Percentiles rank a stretch among this genome's conserved stretches.
These are phyloP conservation scores for Aspergillus phoenicis DNA, from an alignment of 2,329 filamentous ascomycete genomes.

Conservation along the genomic window DNA sequence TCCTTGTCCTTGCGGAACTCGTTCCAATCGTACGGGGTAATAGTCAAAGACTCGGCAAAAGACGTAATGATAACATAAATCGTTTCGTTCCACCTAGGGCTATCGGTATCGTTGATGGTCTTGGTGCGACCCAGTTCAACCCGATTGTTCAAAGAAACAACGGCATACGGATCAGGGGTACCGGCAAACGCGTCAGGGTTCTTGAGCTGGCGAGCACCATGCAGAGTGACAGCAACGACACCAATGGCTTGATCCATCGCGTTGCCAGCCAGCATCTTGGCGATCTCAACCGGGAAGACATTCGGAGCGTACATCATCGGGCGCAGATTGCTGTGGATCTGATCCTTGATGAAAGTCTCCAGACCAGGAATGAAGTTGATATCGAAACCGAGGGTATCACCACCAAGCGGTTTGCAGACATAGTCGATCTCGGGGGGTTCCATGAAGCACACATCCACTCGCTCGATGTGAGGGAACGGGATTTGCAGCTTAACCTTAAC, in stretches of 20 bases:
- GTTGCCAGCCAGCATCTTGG: conserved; percentile 94
- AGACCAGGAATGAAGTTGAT: conserved; percentile 98
- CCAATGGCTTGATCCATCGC: conserved; percentile 95
- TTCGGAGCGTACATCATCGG: conserved; percentile 99
- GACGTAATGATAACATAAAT: conserved; percentile 93
- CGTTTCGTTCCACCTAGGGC: conserved; percentile 94
- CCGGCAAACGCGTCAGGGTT: conserved; percentile 93
- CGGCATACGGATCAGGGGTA: conserved; percentile 85
- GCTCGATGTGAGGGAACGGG: conserved; percentile 92
- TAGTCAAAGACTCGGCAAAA: conserved; percentile 81
- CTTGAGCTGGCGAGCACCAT: conserved; percentile 89
- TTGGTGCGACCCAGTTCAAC: conserved; percentile 85
- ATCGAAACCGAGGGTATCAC: conserved; percentile 93
- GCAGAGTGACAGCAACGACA: conserved; percentile 86
- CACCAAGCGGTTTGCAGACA: conserved; percentile 94
- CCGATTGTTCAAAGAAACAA: conserved; percentile 81
- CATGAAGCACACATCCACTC: conserved; percentile 91
- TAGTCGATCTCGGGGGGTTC: conserved; percentile 90
- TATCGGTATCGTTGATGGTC: conserved; percentile 78
- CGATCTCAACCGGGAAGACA: conserved; percentile 96
- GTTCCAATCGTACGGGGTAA: conserved; percentile 89
- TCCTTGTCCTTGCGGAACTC: conserved; percentile 97
- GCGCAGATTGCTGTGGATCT: conserved; percentile 88
- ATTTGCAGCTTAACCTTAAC: conserved; percentile 97
- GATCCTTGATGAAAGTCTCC: conserved; percentile 90